A percentile compares a stretch with the other conserved stretches of the same genome.
Evolutionary conservation across 169 alveolate species (phyloP).

Genomic region (Besnoitia besnoiti): DNA sequence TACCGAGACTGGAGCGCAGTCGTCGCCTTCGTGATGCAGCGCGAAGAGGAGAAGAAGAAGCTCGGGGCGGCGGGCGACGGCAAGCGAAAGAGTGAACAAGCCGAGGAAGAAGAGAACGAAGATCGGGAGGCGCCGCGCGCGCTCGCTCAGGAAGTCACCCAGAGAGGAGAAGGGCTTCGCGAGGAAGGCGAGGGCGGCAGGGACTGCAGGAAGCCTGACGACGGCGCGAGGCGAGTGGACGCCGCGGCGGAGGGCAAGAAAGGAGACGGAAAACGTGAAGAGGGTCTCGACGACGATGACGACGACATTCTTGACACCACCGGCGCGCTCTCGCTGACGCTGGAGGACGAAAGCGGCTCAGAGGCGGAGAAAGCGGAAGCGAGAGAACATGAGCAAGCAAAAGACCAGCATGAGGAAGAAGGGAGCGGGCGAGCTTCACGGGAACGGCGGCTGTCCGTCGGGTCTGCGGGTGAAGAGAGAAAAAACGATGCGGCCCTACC

Average conservation of each 20-base stretch:
- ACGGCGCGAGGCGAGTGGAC: neutral
- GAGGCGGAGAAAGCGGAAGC: neutral
- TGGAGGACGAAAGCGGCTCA: neutral
- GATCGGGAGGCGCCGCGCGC: too few relatives aligned
- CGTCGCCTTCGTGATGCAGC: neutral
- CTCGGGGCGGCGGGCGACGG: too few relatives aligned
- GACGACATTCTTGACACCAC: too few relatives aligned
- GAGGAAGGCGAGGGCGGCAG: neutral
- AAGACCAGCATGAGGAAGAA: neutral
- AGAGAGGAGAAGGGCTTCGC: neutral
- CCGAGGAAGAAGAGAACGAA: too few relatives aligned
- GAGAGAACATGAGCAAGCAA: neutral
- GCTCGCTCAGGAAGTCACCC: neutral
- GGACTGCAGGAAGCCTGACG: neutral
- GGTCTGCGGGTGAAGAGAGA: neutral
- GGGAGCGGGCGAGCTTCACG: neutral
- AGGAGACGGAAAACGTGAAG: too few relatives aligned
- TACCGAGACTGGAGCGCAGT: slow-evolving; percentile 51
- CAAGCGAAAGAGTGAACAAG: too few relatives aligned
- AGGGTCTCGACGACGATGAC: neutral
- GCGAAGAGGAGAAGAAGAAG: neutral
- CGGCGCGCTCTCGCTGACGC: neutral
- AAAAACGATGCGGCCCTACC: neutral
- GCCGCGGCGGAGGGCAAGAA: neutral
- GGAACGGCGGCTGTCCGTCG: neutral